phyloP scores from a whole-genome alignment of 306 rosid species.

The Amphicarpaea edgeworthii region DNA sequence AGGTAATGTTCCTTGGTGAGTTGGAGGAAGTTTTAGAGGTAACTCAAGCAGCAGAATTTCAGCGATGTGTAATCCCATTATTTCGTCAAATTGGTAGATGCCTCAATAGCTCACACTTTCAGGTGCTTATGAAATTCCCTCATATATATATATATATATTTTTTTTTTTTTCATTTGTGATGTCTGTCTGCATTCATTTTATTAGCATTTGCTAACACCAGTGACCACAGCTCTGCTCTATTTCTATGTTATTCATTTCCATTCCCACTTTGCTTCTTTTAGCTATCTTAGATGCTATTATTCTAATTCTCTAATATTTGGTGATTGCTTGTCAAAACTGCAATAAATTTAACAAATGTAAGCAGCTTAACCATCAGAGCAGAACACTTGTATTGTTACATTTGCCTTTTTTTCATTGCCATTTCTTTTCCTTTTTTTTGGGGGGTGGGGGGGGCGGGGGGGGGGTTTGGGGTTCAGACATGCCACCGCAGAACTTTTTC shows the following conservation, averaged over 20 bases:
- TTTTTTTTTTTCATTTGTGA: neutral
- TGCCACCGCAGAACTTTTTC: neutral
- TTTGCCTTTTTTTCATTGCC: neutral
- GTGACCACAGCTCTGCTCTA: neutral
- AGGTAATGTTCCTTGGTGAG: conserved; percentile 74
- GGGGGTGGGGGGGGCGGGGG: too few species aligned
- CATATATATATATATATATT: neutral
- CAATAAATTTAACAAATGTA: neutral
- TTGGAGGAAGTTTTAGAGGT: conserved; percentile 73
- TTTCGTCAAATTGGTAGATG: conserved; percentile 65
- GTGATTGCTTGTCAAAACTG: neutral
- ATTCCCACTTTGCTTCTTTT: conserved; percentile 4
- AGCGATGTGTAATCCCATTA: conserved; percentile 66
- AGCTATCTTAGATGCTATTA: conserved; percentile 1
- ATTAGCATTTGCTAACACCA: conserved; percentile 26
- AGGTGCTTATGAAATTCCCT: conserved; percentile 49
- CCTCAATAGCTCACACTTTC: conserved; percentile 72
- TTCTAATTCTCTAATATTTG: conserved; percentile 17
- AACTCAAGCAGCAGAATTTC: conserved; percentile 67
- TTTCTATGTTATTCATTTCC: neutral
- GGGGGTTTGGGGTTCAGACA: neutral
- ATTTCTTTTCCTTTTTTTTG: neutral
- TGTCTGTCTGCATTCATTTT: conserved; percentile 4
- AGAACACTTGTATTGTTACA: neutral
- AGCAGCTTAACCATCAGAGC: neutral